phyloP scores from a whole-genome alignment of 2,329 filamentous ascomycete species.

The Tolypocladium ophioglossoides region DNA sequence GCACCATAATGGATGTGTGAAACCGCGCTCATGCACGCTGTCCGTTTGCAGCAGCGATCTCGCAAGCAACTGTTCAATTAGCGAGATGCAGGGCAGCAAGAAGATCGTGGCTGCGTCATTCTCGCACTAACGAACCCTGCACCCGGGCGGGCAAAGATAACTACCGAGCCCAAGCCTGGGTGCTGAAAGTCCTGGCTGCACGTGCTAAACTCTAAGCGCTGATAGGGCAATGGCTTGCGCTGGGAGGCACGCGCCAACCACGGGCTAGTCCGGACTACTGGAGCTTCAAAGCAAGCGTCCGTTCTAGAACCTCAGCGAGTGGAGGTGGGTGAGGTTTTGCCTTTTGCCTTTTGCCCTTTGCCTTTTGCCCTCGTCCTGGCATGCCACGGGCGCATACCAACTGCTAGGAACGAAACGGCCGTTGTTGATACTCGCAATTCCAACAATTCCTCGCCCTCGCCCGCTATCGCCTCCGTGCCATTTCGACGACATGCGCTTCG shows the following conservation, averaged over 20 bases:
- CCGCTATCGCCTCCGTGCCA: not conserved
- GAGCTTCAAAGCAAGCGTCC: not conserved
- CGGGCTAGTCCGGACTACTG: not conserved
- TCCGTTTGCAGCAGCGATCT: too few species aligned
- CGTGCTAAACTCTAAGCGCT: conserved; percentile 1
- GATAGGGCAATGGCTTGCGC: conserved; percentile 4
- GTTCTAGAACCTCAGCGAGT: not conserved
- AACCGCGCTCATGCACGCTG: too few species aligned
- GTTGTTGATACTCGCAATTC: not conserved
- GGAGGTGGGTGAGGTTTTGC: not conserved
- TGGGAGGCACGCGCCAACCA: not conserved
- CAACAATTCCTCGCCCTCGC: not conserved
- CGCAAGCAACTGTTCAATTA: too few species aligned
- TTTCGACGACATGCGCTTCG: conserved; percentile 68
- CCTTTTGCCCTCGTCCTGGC: not conserved
- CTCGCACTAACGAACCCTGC: not conserved
- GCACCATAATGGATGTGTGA: not conserved
- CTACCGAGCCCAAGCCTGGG: not conserved
- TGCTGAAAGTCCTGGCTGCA: not conserved
- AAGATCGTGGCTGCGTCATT: not conserved
- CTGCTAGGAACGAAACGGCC: not conserved
- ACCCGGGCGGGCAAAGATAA: too few species aligned
- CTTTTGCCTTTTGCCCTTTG: too few species aligned
- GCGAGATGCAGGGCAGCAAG: too few species aligned
- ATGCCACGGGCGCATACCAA: not conserved